Base-by-base conservation (phyloP, 352 stramenopile genomes). In the Pythium aristosporum region DNA sequence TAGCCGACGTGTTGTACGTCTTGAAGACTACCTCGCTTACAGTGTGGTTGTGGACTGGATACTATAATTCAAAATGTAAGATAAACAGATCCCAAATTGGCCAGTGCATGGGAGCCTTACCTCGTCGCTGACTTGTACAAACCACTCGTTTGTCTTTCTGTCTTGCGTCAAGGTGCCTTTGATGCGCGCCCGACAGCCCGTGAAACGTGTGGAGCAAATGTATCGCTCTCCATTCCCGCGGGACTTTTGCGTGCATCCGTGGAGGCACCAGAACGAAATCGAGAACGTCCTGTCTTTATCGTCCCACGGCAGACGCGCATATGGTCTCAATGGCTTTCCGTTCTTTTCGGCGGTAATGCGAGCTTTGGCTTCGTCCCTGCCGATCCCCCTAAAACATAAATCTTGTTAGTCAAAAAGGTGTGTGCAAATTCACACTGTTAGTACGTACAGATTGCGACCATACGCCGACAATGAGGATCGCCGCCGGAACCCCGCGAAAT, bases 1-100 rank as follows among this genome's bases (percentile, higher is more conserved):
- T 46, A 5, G 44, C 44, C n/a, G 44, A 28, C 13, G 44, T 50
- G n/a, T 50, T 50, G 44, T 50, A 50, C 15, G 44, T 50, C 6
- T 50, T 32, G 21, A 32, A 50, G 3, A 50, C n/a, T 12, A 13
- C n/a, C 5, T 50, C 21, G 11, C 44, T 50, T 5, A 50, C 44
- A 18, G 44, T 20, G 32, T 50, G 44, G 21, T 50, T 50, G 44
- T 50, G 44, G 7, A 50, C 18, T 23, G 21, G 15, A 50, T 16
- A 28, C 44, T 58, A 25, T 8, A 25, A 46, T 21, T 5, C 39
- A 20, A 46, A 46, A 3, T 12, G 39, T 46, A 6, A 46, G 39
- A 46, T 16, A 12, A 21, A 3, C 11, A 46, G 11, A 20, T 18
- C 3, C 11, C 39, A 46, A 20, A 49, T 28, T 52, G 28, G 28